Base-by-base conservation (phyloP, 2,329 filamentous ascomycete genomes). In the Orbilia blumenaviensis region DNA sequence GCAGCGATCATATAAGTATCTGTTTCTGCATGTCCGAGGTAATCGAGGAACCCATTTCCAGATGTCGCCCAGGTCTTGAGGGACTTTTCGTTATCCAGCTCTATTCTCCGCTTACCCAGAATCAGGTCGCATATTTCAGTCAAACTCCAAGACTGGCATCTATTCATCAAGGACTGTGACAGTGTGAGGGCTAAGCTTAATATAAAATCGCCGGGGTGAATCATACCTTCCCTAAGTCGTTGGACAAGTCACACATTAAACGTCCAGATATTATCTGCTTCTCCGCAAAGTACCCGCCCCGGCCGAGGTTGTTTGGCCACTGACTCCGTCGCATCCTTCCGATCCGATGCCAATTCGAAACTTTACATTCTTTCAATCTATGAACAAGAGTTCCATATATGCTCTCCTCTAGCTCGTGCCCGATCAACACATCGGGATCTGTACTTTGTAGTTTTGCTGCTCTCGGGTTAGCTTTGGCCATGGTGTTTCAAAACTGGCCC, bases 61-160 rank as follows among this genome's bases (percentile, higher is more conserved):
- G 92, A 91, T 3, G 88, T 88, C 1, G 92, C 92, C 93, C 93
- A 97, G 18, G 91, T 92, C 82, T 92, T 94, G 69, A 99, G 85
- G 2, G 93, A 93, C 62, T 86, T 89, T 79, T 98, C 95, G 79
- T 92, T 94, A 82, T 99, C 94, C 32, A 99, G 84, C 38, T 99
- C 95, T 66, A 90, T 89, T 44, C 95, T 91, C 44, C 86, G 86
- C 81, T 90, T 90, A 68, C 89, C 88, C 3, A 99, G 89, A 79
- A 97, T 96, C 14, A 98, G 87, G 78, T 90, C 92, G 82, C 93
- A 96, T 94, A 99, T 99, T 83, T 99, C 95, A 1, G 94, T 96
- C 83, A 99, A 86, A 82, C 92, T 97, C 95, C 95, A 99, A 2
- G 94, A 96, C 83, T 97, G 94, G 83, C 95, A 99, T 84, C 96